phyloP scores from a whole-genome alignment of 495 filamentous ascomycete genomes.

The Penicillium manginii region DNA sequence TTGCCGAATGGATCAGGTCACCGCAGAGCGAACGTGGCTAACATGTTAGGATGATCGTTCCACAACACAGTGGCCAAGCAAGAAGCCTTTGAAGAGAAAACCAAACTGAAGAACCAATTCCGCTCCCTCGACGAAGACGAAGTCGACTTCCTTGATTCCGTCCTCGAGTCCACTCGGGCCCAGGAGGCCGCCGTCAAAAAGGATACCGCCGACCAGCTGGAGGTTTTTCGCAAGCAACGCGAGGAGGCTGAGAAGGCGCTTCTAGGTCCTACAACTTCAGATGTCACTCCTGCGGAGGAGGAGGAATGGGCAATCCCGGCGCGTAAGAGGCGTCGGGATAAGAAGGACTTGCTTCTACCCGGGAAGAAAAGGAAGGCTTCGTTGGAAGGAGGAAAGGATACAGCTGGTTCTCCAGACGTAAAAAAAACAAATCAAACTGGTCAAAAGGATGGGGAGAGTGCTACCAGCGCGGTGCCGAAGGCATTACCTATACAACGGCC shows the following conservation, averaged over 20 bases:
- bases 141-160: constrained; percentile 84
- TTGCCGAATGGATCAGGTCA: background rate
- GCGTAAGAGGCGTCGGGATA: constrained; percentile 63
- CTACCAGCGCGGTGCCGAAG: background rate
- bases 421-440: background rate
- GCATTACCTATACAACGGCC: background rate
- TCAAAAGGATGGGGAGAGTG: background rate
- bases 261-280: constrained; percentile 40
- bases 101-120: constrained; percentile 89
- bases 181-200: constrained; percentile 75
- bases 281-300: constrained; percentile 43
- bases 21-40: constrained; percentile 34
- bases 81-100: constrained; percentile 92
- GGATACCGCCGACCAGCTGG: constrained; percentile 75
- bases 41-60: constrained; percentile 56
- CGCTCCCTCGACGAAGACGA: constrained; percentile 92
- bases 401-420: background rate
- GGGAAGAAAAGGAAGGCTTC: constrained; percentile 62
- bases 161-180: constrained; percentile 66
- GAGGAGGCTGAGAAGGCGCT: constrained; percentile 64
- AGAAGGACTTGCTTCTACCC: constrained; percentile 56
- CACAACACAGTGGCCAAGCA: constrained; percentile 78
- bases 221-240: constrained; percentile 68
- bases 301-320: constrained; percentile 58
- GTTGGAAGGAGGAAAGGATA: constrained; percentile 9